Percentiles rank a stretch among this genome's conserved stretches.
Evolutionary conservation across 192 early-diverging fungal genomes (phyloP).

Genomic region (Gaertneriomyces sp.): DNA sequence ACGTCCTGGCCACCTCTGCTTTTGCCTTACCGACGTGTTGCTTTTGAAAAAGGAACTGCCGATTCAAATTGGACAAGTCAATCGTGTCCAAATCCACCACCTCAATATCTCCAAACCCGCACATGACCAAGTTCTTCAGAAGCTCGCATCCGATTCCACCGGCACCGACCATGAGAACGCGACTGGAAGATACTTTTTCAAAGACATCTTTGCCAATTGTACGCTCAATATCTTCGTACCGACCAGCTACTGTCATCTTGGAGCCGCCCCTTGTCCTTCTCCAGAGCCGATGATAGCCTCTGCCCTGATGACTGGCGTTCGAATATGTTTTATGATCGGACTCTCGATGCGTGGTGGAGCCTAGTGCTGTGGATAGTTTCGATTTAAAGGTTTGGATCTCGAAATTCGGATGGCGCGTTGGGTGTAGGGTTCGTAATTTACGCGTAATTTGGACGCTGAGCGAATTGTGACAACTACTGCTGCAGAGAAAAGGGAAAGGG

Average conservation of each 20-base stretch:
- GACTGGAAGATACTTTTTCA: conserved; percentile 6
- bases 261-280: no score
- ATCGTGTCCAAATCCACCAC: conserved; percentile 98
- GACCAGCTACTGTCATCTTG: background rate
- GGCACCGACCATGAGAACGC: conserved; percentile 52
- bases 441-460: no score
- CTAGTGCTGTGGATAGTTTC: no score
- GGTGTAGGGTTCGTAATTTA: no score
- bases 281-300: no score
- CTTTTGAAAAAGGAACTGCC: conserved; percentile 98
- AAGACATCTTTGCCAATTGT: conserved; percentile 11
- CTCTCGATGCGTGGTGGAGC: no score
- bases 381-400: no score
- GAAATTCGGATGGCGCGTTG: no score
- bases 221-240: conserved; percentile 2
- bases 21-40: conserved; percentile 92
- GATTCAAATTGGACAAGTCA: conserved; percentile 95
- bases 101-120: conserved; percentile 79
- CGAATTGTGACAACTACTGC: no score
- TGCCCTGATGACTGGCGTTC: no score
- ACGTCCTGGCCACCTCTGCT: conserved; percentile 79
- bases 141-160: conserved; percentile 99
- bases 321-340: no score
- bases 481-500: no score
- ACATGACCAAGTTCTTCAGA: conserved; percentile 88